Base-by-base conservation (phyloP, 2,329 filamentous ascomycete genomes). In the Ophiocordyceps camponoti-floridani region DNA sequence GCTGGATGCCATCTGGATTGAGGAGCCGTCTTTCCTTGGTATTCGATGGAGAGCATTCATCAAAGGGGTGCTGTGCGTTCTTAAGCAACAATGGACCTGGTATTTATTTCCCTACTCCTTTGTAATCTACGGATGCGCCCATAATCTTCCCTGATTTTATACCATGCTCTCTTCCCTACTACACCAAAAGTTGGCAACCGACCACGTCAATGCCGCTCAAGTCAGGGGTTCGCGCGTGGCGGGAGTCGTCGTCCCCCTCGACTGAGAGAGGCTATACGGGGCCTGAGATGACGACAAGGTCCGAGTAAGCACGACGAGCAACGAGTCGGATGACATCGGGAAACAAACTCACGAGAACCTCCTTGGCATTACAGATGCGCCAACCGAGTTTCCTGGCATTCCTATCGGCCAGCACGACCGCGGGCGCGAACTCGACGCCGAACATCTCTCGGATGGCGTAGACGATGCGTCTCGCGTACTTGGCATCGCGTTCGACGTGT, bases 381-480 rank as follows among this genome's bases (percentile, higher is more conserved):
- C 89, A 95, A 6, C 88, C 87, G 50, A 98, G 67, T 58, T 94
- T 94, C 56, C 74, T 77, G 47, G 96, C 84, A 53, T 81, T 93
- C 6, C 91, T 86, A 64, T 98, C 91, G 0, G 88, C 87, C 44
- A 84, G 78, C 30, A 98, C 91, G 1, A 96, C 89, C 41, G 86
- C 85, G 0, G 88, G 82, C 2, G 91, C 85, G 57, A 98, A 88
- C 60, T 98, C 91, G 48, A 98, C 84, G 44, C 88, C 91, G 59
- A 98, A 93, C 87, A 95, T 95, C 59, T 94, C 84, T 50, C 84
- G 82, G 27, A 98, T 85, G 4, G 88, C 91, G 60, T 94, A 96
- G 0, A 96, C 88, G 11, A 96, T 83, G 40, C 91, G 70, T 61
- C 79, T 84, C 1, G 89, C 82, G 54, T 87, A 96, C 61, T 94